These are phyloP conservation scores for Podospora didyma DNA, from an alignment of 495 filamentous ascomycete species.

Conservation along the genomic window DNA sequence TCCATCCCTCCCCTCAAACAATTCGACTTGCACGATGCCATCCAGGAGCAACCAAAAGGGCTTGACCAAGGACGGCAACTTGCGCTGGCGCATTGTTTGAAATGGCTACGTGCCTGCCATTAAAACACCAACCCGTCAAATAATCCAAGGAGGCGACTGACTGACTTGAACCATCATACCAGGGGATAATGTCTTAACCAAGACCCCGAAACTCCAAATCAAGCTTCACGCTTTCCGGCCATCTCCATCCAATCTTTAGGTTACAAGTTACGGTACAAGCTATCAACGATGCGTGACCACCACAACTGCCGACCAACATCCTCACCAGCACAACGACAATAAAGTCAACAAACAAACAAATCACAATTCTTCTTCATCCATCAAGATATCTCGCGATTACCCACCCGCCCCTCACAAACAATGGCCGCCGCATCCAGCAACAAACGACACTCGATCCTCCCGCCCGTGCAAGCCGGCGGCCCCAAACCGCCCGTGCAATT, in stretches of 20 bases:
- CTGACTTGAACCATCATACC: too few relatives aligned
- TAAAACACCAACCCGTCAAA: too few relatives aligned
- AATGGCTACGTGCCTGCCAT: too few relatives aligned
- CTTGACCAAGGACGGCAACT: too few relatives aligned
- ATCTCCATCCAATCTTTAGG: too few relatives aligned
- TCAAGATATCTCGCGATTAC: not conserved
- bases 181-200: too few relatives aligned
- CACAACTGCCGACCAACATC: not conserved
- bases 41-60: too few relatives aligned
- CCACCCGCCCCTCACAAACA: not conserved
- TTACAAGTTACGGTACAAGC: not conserved
- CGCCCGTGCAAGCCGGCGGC: constrained; percentile 38
- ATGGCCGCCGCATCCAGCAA: constrained; percentile 26
- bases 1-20: not conserved
- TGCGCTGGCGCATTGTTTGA: too few relatives aligned
- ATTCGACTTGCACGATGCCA: too few relatives aligned
- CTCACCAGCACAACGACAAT: not conserved
- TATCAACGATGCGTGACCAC: not conserved
- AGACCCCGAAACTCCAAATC: too few relatives aligned
- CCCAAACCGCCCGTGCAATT: constrained; percentile 66
- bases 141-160: too few relatives aligned
- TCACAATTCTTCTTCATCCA: not conserved
- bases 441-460: constrained; percentile 49
- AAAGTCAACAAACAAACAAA: not conserved
- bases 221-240: too few relatives aligned